These are phyloP conservation scores for Ilyonectria robusta DNA, from an alignment of 2,329 filamentous ascomycete species.

Conservation along the genomic window DNA sequence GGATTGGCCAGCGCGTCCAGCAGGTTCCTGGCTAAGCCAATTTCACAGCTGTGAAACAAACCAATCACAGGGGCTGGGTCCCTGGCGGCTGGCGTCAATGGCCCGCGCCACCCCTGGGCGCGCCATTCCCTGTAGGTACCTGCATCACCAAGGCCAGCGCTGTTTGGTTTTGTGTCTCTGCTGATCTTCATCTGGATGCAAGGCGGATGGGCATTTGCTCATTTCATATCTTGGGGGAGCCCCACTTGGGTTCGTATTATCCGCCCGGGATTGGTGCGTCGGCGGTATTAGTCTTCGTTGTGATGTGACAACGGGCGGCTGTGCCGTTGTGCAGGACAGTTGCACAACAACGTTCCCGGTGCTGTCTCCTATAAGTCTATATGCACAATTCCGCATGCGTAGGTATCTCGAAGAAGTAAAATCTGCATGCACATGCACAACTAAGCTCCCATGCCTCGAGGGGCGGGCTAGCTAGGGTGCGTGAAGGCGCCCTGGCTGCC, in stretches of 20 bases:
- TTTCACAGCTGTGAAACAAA: conserved; percentile 16
- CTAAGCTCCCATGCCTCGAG: neutral
- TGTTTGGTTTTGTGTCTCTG: conserved; percentile 34
- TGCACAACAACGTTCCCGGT: neutral
- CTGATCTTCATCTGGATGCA: conserved; percentile 45
- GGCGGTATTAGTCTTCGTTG: neutral
- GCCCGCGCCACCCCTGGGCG: conserved; percentile 20
- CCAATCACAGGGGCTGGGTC: conserved; percentile 44
- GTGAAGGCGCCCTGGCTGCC: neutral
- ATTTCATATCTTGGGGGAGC: conserved; percentile 9
- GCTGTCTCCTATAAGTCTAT: neutral
- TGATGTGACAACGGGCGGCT: neutral
- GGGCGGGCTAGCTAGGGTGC: neutral
- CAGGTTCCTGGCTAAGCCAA: conserved; percentile 48
- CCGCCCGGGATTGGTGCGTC: conserved; percentile 3
- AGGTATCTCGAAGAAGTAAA: too few relatives aligned
- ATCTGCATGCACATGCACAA: neutral
- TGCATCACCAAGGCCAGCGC: conserved; percentile 22
- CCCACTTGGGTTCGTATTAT: neutral
- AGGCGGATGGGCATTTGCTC: neutral
- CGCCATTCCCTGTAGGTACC: conserved; percentile 27
- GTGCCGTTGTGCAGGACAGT: neutral
- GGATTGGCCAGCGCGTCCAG: conserved; percentile 35
- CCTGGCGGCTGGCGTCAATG: conserved; percentile 43
- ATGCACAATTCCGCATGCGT: too few relatives aligned